Evolutionary conservation across 2,329 filamentous ascomycete genomes (phyloP).

Genomic region (Calonectria multiphialidica): DNA sequence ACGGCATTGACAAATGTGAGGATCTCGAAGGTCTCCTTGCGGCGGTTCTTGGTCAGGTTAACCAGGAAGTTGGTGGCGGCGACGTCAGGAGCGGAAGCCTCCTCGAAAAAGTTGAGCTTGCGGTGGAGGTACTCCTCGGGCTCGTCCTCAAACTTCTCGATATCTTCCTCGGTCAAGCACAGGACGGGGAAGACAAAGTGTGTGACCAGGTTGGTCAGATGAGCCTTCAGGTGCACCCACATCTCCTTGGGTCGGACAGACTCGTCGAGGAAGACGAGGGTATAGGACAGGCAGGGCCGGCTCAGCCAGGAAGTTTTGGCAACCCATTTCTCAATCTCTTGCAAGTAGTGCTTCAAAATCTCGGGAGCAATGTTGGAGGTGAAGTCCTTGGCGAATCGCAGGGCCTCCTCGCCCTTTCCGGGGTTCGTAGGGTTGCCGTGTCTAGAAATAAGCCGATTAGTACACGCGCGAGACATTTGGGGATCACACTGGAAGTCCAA

Average conservation of each 20-base stretch:
- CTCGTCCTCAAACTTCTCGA: slow-evolving; percentile 93
- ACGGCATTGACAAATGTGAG: slow-evolving; percentile 95
- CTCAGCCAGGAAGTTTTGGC: slow-evolving; percentile 95
- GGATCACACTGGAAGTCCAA: not conserved
- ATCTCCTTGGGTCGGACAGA: slow-evolving; percentile 97
- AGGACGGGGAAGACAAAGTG: slow-evolving; percentile 97
- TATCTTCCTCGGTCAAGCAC: slow-evolving; percentile 91
- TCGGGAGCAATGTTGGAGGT: slow-evolving; percentile 92
- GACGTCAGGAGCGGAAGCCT: slow-evolving; percentile 94
- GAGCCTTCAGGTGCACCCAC: slow-evolving; percentile 93
- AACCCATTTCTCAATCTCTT: slow-evolving; percentile 98
- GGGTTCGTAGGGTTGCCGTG: slow-evolving; percentile 89
- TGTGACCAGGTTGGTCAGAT: slow-evolving; percentile 92
- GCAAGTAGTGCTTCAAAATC: slow-evolving; percentile 94
- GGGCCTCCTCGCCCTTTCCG: slow-evolving; percentile 80
- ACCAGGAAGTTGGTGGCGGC: slow-evolving; percentile 97
- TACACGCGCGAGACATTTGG: not conserved
- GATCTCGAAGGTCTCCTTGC: slow-evolving; percentile 96
- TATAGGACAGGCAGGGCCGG: slow-evolving; percentile 93
- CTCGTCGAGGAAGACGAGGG: slow-evolving; percentile 94
- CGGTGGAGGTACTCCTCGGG: slow-evolving; percentile 97
- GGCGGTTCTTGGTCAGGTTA: slow-evolving; percentile 91
- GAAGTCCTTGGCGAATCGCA: slow-evolving; percentile 90
- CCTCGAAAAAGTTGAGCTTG: slow-evolving; percentile 98
- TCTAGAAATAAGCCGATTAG: slow-evolving; percentile 58